Conservation (phyloP, 257 asterid genomes). For the Coffea eugenioides region DNA sequence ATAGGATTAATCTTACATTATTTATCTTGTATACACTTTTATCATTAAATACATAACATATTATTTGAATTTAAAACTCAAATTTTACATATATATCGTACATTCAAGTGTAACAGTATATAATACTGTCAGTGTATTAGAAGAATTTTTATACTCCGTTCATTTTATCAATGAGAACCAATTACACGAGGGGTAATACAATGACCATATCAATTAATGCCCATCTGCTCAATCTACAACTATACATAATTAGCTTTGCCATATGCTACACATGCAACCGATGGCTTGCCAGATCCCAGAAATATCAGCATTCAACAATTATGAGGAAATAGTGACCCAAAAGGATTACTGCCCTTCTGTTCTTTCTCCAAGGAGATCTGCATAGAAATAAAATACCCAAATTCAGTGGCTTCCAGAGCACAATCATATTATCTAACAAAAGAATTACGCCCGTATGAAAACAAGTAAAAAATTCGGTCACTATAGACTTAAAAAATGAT, state of each 20-base stretch:
- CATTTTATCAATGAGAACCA: background rate
- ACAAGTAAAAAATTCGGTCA: background rate
- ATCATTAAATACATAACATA: too few species aligned
- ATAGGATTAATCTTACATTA: too few species aligned
- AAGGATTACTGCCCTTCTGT: slow-evolving; percentile 21
- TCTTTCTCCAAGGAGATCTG: slow-evolving; percentile 54
- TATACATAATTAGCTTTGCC: slow-evolving; percentile 1
- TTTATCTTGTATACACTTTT: too few species aligned
- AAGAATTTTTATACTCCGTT: too few species aligned
- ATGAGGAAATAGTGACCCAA: slow-evolving; percentile 6
- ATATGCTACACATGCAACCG: background rate
- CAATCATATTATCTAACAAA: background rate
- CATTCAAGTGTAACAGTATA: too few species aligned
- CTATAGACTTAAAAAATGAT: too few species aligned
- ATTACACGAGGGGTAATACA: too few species aligned
- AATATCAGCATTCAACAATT: background rate
- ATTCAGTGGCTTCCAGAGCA: background rate
- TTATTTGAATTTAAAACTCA: too few species aligned
- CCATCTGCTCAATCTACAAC: slow-evolving; percentile 5
- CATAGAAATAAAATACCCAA: slow-evolving; percentile 2
- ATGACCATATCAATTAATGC: background rate
- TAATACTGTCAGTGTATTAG: too few species aligned
- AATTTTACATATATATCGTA: too few species aligned
- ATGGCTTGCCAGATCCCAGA: background rate
- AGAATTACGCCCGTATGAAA: background rate